These are phyloP conservation scores for Amborella trichopoda DNA, from an alignment of 164 flowering plant species.

Conservation along the genomic window DNA sequence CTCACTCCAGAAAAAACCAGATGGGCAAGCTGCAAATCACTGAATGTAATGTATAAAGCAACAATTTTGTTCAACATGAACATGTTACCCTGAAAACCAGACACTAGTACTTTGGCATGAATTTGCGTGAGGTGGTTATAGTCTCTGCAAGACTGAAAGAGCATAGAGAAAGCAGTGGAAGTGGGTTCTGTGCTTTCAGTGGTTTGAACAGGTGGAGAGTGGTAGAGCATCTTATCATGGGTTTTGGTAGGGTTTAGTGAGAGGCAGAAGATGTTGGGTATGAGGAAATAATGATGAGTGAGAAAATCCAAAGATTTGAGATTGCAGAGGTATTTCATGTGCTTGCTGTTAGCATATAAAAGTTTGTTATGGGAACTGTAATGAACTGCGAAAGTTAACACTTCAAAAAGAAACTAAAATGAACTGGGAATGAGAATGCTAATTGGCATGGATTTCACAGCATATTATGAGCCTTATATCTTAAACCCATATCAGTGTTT, in stretches of 20 bases:
- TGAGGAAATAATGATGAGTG: not conserved
- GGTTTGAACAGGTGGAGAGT: not conserved
- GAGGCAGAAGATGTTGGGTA: not conserved
- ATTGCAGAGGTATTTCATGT: not conserved
- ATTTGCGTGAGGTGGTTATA: slow-evolving; percentile 4
- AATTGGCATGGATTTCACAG: too few species aligned
- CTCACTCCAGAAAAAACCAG: not conserved
- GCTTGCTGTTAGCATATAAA: too few species aligned
- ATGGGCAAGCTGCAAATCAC: slow-evolving; percentile 3
- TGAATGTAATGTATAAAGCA: slow-evolving; percentile 4
- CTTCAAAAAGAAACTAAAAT: too few species aligned
- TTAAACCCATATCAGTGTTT: too few species aligned
- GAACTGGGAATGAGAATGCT: too few species aligned
- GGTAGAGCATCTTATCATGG: not conserved
- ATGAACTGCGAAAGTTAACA: too few species aligned
- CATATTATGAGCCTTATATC: too few species aligned
- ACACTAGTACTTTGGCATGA: slow-evolving; percentile 7
- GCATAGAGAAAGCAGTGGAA: not conserved
- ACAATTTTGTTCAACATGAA: not conserved
- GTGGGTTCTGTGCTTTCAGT: not conserved
- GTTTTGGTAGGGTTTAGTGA: not conserved
- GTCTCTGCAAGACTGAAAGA: not conserved
- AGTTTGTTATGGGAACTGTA: too few species aligned
- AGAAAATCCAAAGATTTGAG: not conserved
- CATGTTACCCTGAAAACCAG: slow-evolving; percentile 3